Base-by-base conservation (phyloP, 1,139 yeast species). In the Spathaspora sp. region DNA sequence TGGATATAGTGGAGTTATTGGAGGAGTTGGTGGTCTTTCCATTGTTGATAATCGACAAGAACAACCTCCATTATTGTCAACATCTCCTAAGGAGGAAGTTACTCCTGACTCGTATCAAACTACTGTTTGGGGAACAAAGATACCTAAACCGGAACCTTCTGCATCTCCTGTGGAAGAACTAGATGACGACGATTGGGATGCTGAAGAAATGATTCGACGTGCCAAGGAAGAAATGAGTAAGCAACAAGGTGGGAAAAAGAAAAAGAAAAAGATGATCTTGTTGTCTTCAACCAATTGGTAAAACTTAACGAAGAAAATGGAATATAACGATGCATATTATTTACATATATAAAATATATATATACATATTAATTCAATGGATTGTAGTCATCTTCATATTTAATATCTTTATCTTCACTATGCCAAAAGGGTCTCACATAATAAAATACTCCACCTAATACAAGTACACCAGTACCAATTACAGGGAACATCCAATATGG, bases 91-190 rank as follows among this genome's bases (percentile, higher is more conserved):
- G 11, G 36, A 31, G 13, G 36, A 13, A 13, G 36, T 13, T 13
- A 11, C 10, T 31, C 16, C 36, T 15, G 36, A 46, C 1, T 45
- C 47, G 3, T 59, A 56, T 47, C 55, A 62, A 41, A 76, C 80
- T 3, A 76, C 86, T 1, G 76, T 82, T 2, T 82, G 87, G 87
- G 87, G 87, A 0, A 81, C 86, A 0, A 68, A 64, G 47, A 78
- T 81, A 7, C 78, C 77, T 7, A 74, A 72, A 47, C 57, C 70
- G 1, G 77, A 76, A 37, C 52, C 43, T 0, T 44, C 43, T 20
- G 26, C 41, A 1, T 42, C 44, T 2, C 43, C 43, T 20, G 47
- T 40, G 8, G 62, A 60, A 15, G 60, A 57, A 4, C 63, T 56
- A 11, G 57, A 59, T 2, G 68, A 63, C 33, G 68, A 63, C n/a